phyloP scores from a whole-genome alignment of 164 flowering plant genomes.

The Vitis vinifera region ASM3070453v1 NC_081813.1:8565001-8565500 shows the following conservation, averaged over 20 bases:
- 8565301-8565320: too few relatives aligned
- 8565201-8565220: constrained; percentile 28
- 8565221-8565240: constrained; percentile 53
- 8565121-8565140: constrained; percentile 47
- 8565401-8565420: too few relatives aligned
- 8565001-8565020: constrained; percentile 75
- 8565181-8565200: constrained; percentile 21
- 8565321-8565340: too few relatives aligned
- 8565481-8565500: too few relatives aligned
- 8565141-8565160: constrained; percentile 41
- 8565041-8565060: constrained; percentile 56
- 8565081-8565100: constrained; percentile 73
- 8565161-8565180: constrained; percentile 5
- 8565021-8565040: constrained; percentile 83
- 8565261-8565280: background rate
- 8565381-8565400: too few relatives aligned
- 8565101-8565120: constrained; percentile 38
- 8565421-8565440: too few relatives aligned
- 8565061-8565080: constrained; percentile 52
- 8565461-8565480: too few relatives aligned
- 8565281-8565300: background rate
- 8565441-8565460: too few relatives aligned
- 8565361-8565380: constrained; percentile 13
- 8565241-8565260: constrained; percentile 38
- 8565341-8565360: too few relatives aligned